Percentiles rank a stretch among this genome's conserved stretches.
Evolutionary conservation across 305 asterid genomes (phyloP).

Genomic region (Galium porrigens): DNA sequence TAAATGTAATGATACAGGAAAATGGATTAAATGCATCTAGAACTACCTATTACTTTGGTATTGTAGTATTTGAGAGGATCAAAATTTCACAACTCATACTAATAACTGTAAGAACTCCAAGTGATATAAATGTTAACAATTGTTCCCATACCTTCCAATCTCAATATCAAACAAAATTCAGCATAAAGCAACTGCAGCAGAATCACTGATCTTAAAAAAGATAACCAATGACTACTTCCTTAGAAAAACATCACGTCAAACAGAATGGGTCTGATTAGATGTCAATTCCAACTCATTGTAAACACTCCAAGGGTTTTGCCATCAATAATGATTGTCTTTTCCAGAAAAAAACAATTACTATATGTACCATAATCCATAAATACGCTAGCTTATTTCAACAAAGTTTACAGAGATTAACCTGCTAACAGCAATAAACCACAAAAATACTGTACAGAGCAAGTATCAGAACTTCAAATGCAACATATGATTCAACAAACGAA

Average conservation of each 20-base stretch:
- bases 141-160: background rate
- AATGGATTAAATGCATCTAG: too few species aligned
- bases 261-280: background rate
- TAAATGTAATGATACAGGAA: too few species aligned
- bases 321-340: background rate
- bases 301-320: background rate
- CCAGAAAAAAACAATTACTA: background rate
- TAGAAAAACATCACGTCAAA: background rate
- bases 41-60: background rate
- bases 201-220: background rate
- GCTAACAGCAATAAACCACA: background rate
- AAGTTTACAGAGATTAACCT: background rate
- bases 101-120: background rate
- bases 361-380: background rate
- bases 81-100: too few species aligned
- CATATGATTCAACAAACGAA: background rate
- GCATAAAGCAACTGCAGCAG: background rate
- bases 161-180: background rate
- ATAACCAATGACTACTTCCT: background rate
- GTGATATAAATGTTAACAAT: background rate
- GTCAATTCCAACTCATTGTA: background rate
- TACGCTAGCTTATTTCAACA: background rate
- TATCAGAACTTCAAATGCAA: conserved; percentile 1
- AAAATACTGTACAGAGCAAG: background rate
- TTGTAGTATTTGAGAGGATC: background rate